phyloP scores from a whole-genome alignment of 495 filamentous ascomycete species.

The Endocarpon pusillum region DNA sequence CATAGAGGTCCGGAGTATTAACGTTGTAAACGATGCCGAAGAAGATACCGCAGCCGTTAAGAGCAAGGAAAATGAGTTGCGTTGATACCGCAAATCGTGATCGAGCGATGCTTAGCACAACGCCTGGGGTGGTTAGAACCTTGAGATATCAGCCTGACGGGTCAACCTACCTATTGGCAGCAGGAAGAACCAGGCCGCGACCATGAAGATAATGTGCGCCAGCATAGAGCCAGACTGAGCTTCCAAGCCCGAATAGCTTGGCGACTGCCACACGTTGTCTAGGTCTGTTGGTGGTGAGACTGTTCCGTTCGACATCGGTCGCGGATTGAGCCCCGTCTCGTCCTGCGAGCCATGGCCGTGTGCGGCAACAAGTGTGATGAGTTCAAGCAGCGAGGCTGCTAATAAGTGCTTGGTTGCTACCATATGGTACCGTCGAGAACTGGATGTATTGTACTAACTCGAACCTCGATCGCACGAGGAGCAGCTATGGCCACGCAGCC shows the following conservation, averaged over 20 bases:
- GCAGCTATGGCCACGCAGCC: no score
- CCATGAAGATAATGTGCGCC: constrained; percentile 67
- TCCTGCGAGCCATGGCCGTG: constrained; percentile 20
- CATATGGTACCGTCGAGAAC: no score
- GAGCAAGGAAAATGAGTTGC: constrained; percentile 58
- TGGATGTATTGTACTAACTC: no score
- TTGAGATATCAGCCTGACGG: constrained; percentile 2
- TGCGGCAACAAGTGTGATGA: constrained; percentile 19
- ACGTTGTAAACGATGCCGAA: constrained; percentile 63
- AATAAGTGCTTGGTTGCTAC: no score
- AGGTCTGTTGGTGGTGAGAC: no score
- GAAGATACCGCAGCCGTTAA: constrained; percentile 55
- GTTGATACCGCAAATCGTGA: constrained; percentile 56
- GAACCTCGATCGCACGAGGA: no score
- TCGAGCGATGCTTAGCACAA: constrained; percentile 70
- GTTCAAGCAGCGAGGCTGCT: constrained; percentile 17
- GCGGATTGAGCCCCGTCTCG: not conserved
- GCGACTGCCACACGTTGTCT: constrained; percentile 15
- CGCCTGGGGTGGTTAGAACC: constrained; percentile 31
- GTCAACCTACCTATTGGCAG: constrained; percentile 56
- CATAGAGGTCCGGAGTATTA: constrained; percentile 75
- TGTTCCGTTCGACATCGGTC: not conserved
- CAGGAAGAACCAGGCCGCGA: constrained; percentile 64
- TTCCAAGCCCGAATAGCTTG: constrained; percentile 62
- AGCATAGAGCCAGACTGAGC: constrained; percentile 51